These are phyloP conservation scores for Phoenix dactylifera DNA, from an alignment of 176 grass and related monocot species.

Conservation along the genomic window DNA sequence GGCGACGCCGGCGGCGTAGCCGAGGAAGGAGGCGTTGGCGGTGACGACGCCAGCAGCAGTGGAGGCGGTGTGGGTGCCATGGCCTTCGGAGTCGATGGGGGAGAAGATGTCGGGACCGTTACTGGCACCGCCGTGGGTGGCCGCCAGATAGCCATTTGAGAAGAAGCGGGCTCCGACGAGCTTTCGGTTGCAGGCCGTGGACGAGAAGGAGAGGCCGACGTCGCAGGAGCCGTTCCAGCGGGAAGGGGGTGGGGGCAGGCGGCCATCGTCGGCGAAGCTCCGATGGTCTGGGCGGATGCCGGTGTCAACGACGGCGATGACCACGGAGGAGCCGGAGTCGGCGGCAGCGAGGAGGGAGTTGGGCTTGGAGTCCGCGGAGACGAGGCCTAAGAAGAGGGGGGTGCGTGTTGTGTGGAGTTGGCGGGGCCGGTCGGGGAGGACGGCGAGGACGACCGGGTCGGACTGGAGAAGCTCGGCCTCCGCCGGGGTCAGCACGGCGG, in stretches of 20 bases:
- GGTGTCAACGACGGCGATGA: conserved; percentile 18
- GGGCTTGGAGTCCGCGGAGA: background rate
- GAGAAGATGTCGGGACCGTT: background rate
- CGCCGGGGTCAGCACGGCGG: background rate
- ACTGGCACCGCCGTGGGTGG: background rate
- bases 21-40: background rate
- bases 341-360: background rate
- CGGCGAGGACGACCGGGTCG: background rate
- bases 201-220: conserved; percentile 13
- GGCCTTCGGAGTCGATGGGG: background rate
- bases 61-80: conserved; percentile 12
- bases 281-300: conserved; percentile 24
- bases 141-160: background rate
- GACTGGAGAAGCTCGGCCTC: conserved; percentile 6
- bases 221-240: conserved; percentile 24
- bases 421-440: conserved; percentile 30
- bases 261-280: conserved; percentile 9
- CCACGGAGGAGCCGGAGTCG: background rate
- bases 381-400: conserved; percentile 17
- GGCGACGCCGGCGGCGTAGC: background rate
- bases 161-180: conserved; percentile 36
- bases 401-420: conserved; percentile 16
- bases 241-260: background rate
- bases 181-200: conserved; percentile 27
- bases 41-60: background rate